phyloP scores from a whole-genome alignment of 1,284 basidiomycete genomes.

The Austroboletus niveus region DNA sequence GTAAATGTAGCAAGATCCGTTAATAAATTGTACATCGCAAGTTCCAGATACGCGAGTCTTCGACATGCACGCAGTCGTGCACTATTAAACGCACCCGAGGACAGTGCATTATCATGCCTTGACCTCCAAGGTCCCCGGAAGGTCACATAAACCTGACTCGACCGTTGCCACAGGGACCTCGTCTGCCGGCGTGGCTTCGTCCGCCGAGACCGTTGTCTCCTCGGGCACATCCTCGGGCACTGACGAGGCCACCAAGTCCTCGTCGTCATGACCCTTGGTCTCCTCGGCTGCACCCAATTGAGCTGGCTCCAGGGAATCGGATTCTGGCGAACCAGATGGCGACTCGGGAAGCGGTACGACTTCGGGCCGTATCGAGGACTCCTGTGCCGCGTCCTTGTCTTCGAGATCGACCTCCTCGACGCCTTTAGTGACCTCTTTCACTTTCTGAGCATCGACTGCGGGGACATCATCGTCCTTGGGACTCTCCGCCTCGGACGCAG shows the following conservation, averaged over 20 bases:
- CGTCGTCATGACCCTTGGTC: slow-evolving; percentile 28
- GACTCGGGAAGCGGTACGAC: slow-evolving; percentile 54
- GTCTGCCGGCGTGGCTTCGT: slow-evolving; percentile 2
- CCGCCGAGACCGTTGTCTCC: background rate
- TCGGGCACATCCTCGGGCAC: background rate
- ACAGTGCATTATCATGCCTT: slow-evolving; percentile 14
- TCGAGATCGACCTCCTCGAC: slow-evolving; percentile 65
- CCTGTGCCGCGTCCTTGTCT: slow-evolving; percentile 33
- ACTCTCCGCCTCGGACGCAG: slow-evolving; percentile 20
- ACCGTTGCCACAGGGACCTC: slow-evolving; percentile 1
- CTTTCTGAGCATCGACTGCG: slow-evolving; percentile 43
- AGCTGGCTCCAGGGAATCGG: slow-evolving; percentile 13
- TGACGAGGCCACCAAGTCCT: slow-evolving; percentile 26
- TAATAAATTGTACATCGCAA: slow-evolving; percentile 9
- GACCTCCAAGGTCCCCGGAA: slow-evolving; percentile 15
- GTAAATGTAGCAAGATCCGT: slow-evolving; percentile 9
- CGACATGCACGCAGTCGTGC: slow-evolving; percentile 1
- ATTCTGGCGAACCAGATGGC: slow-evolving; percentile 25
- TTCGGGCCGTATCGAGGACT: slow-evolving; percentile 37
- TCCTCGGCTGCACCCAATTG: slow-evolving; percentile 32
- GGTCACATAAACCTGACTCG: slow-evolving; percentile 9
- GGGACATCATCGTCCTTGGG: slow-evolving; percentile 13
- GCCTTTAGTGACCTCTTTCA: slow-evolving; percentile 68
- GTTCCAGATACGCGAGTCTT: slow-evolving; percentile 1
- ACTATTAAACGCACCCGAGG: background rate